phyloP scores from a whole-genome alignment of 257 asterid species.

The Leptodermis oblonga region DNA sequence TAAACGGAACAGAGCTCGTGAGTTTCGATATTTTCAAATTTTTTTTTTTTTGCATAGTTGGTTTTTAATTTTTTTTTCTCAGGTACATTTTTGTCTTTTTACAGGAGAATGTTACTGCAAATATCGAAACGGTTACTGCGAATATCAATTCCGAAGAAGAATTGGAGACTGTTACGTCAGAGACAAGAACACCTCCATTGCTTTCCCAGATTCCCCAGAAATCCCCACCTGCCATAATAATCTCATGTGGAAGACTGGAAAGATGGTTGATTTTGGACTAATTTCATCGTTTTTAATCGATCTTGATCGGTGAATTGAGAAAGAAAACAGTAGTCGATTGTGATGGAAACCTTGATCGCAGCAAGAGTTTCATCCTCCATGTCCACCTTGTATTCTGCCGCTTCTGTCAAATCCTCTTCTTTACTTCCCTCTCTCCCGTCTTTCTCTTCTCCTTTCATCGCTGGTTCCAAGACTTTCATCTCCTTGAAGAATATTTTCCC shows the following conservation, averaged over 20 bases:
- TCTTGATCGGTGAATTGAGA: background rate
- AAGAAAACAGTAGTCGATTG: background rate
- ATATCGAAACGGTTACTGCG: too few species aligned
- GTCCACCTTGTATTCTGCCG: slow-evolving; percentile 14
- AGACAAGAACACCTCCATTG: background rate
- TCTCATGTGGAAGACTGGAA: background rate
- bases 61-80: too few species aligned
- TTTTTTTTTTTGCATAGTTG: too few species aligned
- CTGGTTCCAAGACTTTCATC: slow-evolving; percentile 23
- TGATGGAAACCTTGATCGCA: background rate
- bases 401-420: slow-evolving; percentile 22
- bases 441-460: slow-evolving; percentile 14
- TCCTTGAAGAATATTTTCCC: slow-evolving; percentile 13
- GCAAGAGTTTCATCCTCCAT: slow-evolving; percentile 1
- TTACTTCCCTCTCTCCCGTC: background rate
- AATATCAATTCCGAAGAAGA: too few species aligned
- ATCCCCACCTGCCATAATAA: too few species aligned
- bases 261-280: background rate
- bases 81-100: too few species aligned
- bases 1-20: too few species aligned
- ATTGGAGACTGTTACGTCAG: background rate
- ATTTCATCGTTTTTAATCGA: background rate
- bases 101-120: too few species aligned
- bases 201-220: too few species aligned
- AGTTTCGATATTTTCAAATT: too few species aligned